A percentile compares a stretch with the other conserved stretches of the same genome.
Evolutionary conservation across 306 rosid species (phyloP).

Genomic region (Vicia faba): DNA sequence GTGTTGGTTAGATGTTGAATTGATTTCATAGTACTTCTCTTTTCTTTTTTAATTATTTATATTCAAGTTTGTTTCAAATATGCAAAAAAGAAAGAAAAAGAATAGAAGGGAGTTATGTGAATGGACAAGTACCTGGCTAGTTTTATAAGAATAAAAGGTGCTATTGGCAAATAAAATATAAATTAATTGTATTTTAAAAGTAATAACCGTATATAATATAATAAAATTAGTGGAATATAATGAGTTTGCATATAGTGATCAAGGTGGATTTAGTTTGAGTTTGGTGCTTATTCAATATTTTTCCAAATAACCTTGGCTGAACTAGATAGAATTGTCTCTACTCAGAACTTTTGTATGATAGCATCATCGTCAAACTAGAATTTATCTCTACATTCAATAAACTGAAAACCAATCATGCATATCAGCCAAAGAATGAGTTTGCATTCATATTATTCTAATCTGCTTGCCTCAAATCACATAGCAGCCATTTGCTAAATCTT

Average conservation of each 20-base stretch:
- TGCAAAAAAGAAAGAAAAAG: not conserved
- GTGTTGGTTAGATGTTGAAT: too few species aligned
- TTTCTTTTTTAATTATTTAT: too few species aligned
- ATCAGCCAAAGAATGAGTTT: constrained; percentile 19
- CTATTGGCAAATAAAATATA: too few species aligned
- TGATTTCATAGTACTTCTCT: too few species aligned
- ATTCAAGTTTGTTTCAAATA: too few species aligned
- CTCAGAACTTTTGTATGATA: not conserved
- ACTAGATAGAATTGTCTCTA: not conserved
- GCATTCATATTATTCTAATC: constrained; percentile 21
- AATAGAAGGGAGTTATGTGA: not conserved
- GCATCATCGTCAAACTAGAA: constrained; percentile 10
- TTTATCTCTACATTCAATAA: constrained; percentile 16
- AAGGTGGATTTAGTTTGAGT: constrained; percentile 2
- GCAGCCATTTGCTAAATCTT: constrained; percentile 33
- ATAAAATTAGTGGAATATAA: not conserved
- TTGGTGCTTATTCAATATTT: not conserved
- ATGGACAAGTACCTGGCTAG: not conserved
- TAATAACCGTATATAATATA: too few species aligned
- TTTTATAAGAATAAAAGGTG: too few species aligned
- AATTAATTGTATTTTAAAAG: too few species aligned
- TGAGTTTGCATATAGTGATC: not conserved
- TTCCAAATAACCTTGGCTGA: constrained; percentile 2
- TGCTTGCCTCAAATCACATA: constrained; percentile 20
- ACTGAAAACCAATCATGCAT: constrained; percentile 16